Base-by-base conservation (phyloP, 371 early-diverging fungal genomes). In the Capillidium heterosporum region DNA sequence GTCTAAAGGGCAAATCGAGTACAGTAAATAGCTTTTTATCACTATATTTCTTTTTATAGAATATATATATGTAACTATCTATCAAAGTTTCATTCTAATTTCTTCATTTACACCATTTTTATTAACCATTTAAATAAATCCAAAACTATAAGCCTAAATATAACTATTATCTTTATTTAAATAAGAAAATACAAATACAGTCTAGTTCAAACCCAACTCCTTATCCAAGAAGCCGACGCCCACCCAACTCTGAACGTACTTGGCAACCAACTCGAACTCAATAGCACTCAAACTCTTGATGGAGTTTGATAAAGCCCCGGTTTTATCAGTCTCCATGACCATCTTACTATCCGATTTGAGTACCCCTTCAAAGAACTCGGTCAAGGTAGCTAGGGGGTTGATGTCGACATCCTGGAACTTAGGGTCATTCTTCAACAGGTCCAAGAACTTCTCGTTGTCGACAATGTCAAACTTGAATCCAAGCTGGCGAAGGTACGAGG, bases 341-440 rank as follows among this genome's bases (percentile, higher is more conserved):
- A n/a, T n/a, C n/a, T n/a, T n/a, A n/a, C n/a, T n/a, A n/a, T n/a
- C n/a, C n/a, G n/a, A n/a, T n/a, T n/a, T n/a, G n/a, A 50, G n/a
- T 26, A 53, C 8, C 19, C 15, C 39, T 5, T 31, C 19, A 26
- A 53, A 53, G 40, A 53, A 53, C 17, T 40, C 53, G 10, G 53
- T 53, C 19, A 53, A 31, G 8, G 53, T 19, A n/a, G 53, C 53
- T 24, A 53, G 23, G 17, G 53, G 53, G 41, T 53, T 53, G 40
- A 53, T 26, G 26, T 53, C 53, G 35, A 35, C 53, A 39, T 53
- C 19, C 19, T 35, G 32, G 40, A 19, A 53, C 19, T 31, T 17
- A 17, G 53, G 53, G 17, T 40, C 19, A 31, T 2, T 29, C 10
- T 21, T 32, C 13, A 40, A 17, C 27, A 35, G 21, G 19, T 40